phyloP scores from a whole-genome alignment of 1,284 basidiomycete species.

The Bondarzewia mesenterica region DNA sequence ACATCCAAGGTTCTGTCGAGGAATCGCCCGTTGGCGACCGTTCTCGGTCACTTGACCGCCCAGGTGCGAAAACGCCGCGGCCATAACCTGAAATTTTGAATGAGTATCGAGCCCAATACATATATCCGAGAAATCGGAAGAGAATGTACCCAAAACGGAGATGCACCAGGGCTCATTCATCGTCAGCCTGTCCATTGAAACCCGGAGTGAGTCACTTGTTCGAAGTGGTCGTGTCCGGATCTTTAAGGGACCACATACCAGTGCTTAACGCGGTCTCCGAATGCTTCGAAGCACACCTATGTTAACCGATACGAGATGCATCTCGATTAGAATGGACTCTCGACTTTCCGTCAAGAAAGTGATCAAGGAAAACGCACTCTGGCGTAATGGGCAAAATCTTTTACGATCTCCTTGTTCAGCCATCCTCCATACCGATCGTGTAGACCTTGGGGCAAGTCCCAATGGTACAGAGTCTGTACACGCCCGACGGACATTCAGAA shows the following conservation, averaged over 20 bases:
- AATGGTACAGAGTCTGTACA: conserved; percentile 66
- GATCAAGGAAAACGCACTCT: conserved; percentile 28
- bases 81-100: no score
- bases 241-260: conserved; percentile 35
- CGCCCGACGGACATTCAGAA: conserved; percentile 5
- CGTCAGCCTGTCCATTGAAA: conserved; percentile 39
- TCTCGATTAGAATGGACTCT: conserved; percentile 27
- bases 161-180: conserved; percentile 73
- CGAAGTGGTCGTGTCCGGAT: neutral
- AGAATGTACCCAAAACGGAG: conserved; percentile 64
- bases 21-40: conserved; percentile 51
- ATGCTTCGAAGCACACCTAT: conserved; percentile 61
- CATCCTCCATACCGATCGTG: conserved; percentile 70
- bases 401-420: conserved; percentile 56
- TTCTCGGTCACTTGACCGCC: conserved; percentile 51
- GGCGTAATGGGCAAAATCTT: conserved; percentile 60
- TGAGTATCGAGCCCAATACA: no score
- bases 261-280: conserved; percentile 69
- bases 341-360: no score
- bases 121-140: no score
- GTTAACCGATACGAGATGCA: neutral
- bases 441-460: conserved; percentile 68
- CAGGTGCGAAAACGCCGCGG: conserved; percentile 59
- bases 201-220: neutral
- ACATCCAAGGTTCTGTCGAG: conserved; percentile 69